phyloP scores from a whole-genome alignment of 257 asterid genomes.

The Lycium ferocissimum region DNA sequence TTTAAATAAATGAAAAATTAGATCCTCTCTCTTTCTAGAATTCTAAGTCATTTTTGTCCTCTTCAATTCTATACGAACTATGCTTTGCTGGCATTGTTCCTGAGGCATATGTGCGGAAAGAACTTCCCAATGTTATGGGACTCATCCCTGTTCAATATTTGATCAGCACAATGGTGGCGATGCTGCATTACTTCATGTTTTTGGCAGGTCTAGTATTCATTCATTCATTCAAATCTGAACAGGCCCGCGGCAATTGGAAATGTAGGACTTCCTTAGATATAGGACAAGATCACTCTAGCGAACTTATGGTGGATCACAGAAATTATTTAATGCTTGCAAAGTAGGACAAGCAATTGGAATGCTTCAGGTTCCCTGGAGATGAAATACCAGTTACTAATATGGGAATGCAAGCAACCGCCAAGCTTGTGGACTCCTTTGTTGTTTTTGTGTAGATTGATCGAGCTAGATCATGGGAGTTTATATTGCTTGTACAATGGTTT shows the following conservation, averaged over 20 bases:
- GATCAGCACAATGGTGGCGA: not conserved
- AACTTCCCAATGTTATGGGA: not conserved
- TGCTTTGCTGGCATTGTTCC: not conserved
- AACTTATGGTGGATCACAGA: not conserved
- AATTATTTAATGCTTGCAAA: slow-evolving; percentile 14
- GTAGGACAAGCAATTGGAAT: not conserved
- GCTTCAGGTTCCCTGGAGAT: not conserved
- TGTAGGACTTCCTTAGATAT: not conserved
- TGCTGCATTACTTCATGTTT: not conserved
- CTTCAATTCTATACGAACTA: not conserved
- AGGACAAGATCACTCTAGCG: not conserved
- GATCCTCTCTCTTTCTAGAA: slow-evolving; percentile 10
- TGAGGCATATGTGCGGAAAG: slow-evolving; percentile 7
- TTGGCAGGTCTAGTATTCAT: not conserved
- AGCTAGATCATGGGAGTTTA: not conserved
- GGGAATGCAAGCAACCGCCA: not conserved
- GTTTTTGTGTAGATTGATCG: not conserved
- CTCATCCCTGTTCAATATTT: not conserved
- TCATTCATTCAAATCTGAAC: not conserved
- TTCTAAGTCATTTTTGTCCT: no score
- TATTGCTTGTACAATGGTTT: not conserved
- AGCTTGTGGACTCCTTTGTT: slow-evolving; percentile 5
- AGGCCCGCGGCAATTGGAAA: not conserved
- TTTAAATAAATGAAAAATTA: not conserved
- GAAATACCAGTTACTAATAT: not conserved